phyloP scores from a whole-genome alignment of 495 filamentous ascomycete genomes.

The Podospora anserina region DNA sequence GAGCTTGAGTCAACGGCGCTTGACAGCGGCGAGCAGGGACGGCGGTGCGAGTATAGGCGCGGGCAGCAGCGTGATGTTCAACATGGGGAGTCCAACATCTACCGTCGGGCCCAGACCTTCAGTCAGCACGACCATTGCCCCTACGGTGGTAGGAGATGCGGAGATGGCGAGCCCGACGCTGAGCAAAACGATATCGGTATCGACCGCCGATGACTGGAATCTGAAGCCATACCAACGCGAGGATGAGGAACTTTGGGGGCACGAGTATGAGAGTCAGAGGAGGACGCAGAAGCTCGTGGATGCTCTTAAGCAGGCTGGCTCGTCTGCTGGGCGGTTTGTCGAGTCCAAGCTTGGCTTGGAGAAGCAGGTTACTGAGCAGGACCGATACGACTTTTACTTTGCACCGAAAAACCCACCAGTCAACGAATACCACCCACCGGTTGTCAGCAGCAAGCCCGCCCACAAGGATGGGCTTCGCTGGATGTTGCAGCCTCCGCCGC shows the following conservation, averaged over 20 bases:
- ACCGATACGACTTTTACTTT: conserved; percentile 56
- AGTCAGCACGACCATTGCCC: conserved; percentile 12
- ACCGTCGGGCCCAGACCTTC: conserved; percentile 25
- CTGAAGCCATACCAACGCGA: conserved; percentile 74
- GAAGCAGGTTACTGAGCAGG: conserved; percentile 41
- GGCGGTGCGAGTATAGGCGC: conserved; percentile 34
- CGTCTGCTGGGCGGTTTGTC: conserved; percentile 46
- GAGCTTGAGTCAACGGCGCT: conserved; percentile 46
- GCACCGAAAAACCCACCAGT: conserved; percentile 70
- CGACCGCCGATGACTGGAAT: conserved; percentile 60
- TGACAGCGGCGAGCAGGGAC: conserved; percentile 47
- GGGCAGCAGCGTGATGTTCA: conserved; percentile 27
- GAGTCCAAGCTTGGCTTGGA: conserved; percentile 44
- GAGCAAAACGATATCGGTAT: conserved; percentile 33
- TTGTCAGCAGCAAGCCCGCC: conserved; percentile 69
- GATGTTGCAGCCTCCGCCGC: conserved; percentile 89
- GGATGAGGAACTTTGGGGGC: conserved; percentile 80
- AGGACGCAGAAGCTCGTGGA: conserved; percentile 48
- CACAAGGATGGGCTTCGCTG: conserved; percentile 68
- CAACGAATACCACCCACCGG: conserved; percentile 82
- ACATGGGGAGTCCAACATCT: conserved; percentile 23
- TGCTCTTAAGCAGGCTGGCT: conserved; percentile 51
- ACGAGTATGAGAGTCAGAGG: conserved; percentile 39
- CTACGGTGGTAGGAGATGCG: conserved; percentile 33
- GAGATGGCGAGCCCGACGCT: conserved; percentile 23